Evolutionary conservation across 306 rosid genomes (phyloP).

Genomic region (Potentilla sterilis): DNA sequence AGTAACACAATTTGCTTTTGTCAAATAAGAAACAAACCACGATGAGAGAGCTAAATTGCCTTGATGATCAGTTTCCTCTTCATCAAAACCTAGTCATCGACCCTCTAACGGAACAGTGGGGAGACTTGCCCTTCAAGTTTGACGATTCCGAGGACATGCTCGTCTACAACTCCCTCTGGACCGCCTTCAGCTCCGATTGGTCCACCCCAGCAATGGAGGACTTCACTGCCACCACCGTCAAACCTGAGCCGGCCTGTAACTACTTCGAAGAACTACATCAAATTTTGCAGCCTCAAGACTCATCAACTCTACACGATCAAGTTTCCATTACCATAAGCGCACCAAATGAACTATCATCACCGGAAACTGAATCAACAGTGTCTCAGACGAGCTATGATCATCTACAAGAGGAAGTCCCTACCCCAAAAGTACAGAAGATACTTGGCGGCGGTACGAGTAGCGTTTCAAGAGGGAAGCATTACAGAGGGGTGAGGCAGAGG

Average conservation of each 20-base stretch:
- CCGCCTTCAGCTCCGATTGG: conserved; percentile 42
- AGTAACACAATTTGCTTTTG: not conserved
- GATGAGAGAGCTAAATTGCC: not conserved
- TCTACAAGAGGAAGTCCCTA: not conserved
- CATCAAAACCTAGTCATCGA: not conserved
- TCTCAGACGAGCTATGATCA: not conserved
- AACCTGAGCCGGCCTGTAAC: not conserved
- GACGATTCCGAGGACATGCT: conserved; percentile 53
- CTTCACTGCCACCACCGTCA: not conserved
- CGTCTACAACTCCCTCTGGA: conserved; percentile 39
- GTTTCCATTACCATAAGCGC: not conserved
- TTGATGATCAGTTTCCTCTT: not conserved
- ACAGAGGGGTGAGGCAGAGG: conserved; percentile 51
- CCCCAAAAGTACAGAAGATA: conserved; percentile 2
- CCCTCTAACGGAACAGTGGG: conserved; percentile 40
- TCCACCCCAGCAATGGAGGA: conserved; percentile 23
- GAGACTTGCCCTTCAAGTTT: conserved; percentile 44
- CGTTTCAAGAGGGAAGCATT: conserved; percentile 29
- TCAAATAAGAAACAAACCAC: not conserved
- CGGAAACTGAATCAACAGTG: not conserved
- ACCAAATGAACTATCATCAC: not conserved
- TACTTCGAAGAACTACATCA: not conserved
- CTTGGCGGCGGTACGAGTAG: not conserved
- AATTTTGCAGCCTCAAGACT: not conserved
- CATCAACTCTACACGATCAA: not conserved